These are phyloP conservation scores for Xylariales sp. DNA, from an alignment of 2,329 filamentous ascomycete genomes.

Conservation along the genomic window DNA sequence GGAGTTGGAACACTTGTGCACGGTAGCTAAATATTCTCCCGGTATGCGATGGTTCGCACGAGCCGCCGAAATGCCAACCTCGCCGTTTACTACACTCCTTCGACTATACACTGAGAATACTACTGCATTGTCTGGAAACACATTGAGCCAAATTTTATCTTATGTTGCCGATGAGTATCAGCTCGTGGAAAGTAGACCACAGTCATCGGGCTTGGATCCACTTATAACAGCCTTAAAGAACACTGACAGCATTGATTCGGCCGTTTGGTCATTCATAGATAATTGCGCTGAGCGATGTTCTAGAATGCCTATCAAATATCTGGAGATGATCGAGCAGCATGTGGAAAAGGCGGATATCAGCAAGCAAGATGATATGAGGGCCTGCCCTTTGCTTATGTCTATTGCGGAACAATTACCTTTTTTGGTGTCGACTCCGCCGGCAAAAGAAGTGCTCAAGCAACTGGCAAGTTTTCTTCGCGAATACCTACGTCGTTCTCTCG, in stretches of 20 bases:
- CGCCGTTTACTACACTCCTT: slow-evolving; percentile 78
- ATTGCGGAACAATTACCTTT: slow-evolving; percentile 85
- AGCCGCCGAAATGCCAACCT: slow-evolving; percentile 69
- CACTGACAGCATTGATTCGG: slow-evolving; percentile 44
- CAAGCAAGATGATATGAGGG: slow-evolving; percentile 47
- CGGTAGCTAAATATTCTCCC: slow-evolving; percentile 82
- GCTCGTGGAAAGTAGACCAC: slow-evolving; percentile 65
- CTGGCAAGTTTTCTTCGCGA: slow-evolving; percentile 69
- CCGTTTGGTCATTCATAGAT: slow-evolving; percentile 79
- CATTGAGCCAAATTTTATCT: slow-evolving; percentile 66
- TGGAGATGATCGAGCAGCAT: slow-evolving; percentile 70
- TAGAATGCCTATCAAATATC: slow-evolving; percentile 82
- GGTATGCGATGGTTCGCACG: slow-evolving; percentile 93
- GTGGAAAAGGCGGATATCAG: slow-evolving; percentile 46
- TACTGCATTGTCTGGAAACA: slow-evolving; percentile 60
- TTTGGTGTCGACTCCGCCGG: slow-evolving; percentile 61
- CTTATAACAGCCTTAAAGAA: slow-evolving; percentile 57
- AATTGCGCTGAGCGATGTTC: slow-evolving; percentile 83
- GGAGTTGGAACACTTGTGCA: slow-evolving; percentile 83
- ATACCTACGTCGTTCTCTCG: slow-evolving; percentile 66
- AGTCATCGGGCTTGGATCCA: slow-evolving; percentile 58
- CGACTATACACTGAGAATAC: slow-evolving; percentile 65
- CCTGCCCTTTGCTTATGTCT: slow-evolving; percentile 74
- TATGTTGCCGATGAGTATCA: slow-evolving; percentile 74
- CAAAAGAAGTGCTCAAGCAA: slow-evolving; percentile 55